phyloP scores from a whole-genome alignment of 805 yeast species.

The Pachysolen tannophilus region DNA sequence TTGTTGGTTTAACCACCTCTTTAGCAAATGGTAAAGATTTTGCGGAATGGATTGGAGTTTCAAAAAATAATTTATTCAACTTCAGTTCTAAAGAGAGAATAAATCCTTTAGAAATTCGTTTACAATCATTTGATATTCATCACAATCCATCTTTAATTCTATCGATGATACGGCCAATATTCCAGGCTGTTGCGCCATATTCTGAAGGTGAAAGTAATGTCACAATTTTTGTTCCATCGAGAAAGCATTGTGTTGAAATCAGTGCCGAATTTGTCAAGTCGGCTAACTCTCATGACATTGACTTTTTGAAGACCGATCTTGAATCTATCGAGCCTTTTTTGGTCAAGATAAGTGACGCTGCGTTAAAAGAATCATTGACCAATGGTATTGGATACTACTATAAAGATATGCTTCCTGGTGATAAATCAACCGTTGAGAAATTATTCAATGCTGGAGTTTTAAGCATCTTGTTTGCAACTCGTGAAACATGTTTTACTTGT shows the following conservation, averaged over 20 bases:
- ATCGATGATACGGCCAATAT: slow-evolving; percentile 43
- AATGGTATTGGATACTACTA: slow-evolving; percentile 63
- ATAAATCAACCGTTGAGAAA: slow-evolving; percentile 45
- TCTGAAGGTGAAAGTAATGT: slow-evolving; percentile 25
- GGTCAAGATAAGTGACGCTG: slow-evolving; percentile 36
- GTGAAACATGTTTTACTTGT: slow-evolving; percentile 41
- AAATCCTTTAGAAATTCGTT: slow-evolving; percentile 47
- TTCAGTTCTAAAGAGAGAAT: slow-evolving; percentile 58
- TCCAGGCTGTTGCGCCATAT: slow-evolving; percentile 28
- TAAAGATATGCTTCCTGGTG: slow-evolving; percentile 46
- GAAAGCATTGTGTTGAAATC: slow-evolving; percentile 47
- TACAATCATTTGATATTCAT: slow-evolving; percentile 38
- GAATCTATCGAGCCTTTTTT: slow-evolving; percentile 33
- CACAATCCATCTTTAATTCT: slow-evolving; percentile 45
- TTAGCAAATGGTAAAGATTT: slow-evolving; percentile 70
- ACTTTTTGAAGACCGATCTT: slow-evolving; percentile 31
- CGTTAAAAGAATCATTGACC: slow-evolving; percentile 33
- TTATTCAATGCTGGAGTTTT: slow-evolving; percentile 44
- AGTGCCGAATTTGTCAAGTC: slow-evolving; percentile 33
- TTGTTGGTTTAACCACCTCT: slow-evolving; percentile 65
- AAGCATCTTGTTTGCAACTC: slow-evolving; percentile 50
- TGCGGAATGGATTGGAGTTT: slow-evolving; percentile 81
- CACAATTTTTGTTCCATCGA: slow-evolving; percentile 49
- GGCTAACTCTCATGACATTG: slow-evolving; percentile 27
- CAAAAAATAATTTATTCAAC: slow-evolving; percentile 54